Conservation (phyloP, 768 basidiomycete genomes). For the Hygrophoropsis aurantiaca region DNA sequence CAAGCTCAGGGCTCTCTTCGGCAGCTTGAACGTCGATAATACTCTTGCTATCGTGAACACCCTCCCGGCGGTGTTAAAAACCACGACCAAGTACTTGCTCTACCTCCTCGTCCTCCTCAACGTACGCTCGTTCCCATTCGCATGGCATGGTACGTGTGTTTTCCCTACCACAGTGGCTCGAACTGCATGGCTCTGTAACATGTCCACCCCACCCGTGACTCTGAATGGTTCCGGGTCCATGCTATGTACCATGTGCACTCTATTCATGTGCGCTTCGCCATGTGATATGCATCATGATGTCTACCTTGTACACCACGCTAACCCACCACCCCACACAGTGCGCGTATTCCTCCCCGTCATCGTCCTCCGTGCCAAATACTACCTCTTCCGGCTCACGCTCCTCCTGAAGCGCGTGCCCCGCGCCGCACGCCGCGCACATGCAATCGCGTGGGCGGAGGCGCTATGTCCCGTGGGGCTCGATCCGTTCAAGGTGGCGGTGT, state of each 20-base stretch:
- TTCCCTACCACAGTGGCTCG: background rate
- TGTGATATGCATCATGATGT: no score
- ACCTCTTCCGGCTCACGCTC: conserved; percentile 32
- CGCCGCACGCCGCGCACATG: conserved; percentile 28
- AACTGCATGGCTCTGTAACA: no score
- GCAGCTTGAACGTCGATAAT: no score
- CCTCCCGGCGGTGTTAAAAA: no score
- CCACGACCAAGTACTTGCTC: conserved; percentile 40
- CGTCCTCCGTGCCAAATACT: conserved; percentile 30
- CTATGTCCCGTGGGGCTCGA: conserved; percentile 54
- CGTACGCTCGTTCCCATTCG: conserved; percentile 57
- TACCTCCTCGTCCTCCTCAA: conserved; percentile 55
- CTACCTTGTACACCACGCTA: background rate
- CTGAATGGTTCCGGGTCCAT: no score
- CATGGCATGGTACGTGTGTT: conserved; percentile 63
- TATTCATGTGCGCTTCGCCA: no score
- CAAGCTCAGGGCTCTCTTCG: no score
- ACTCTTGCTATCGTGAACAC: no score
- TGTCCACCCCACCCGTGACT: no score
- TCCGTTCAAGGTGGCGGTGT: conserved; percentile 48
- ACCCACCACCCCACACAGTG: conserved; percentile 29
- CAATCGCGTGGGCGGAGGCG: conserved; percentile 45
- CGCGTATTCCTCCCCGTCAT: conserved; percentile 55
- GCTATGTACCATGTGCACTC: no score
- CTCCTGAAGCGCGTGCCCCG: no score